Base-by-base conservation (phyloP, 2,329 filamentous ascomycete genomes). In the Fusarium mangiferae region DNA sequence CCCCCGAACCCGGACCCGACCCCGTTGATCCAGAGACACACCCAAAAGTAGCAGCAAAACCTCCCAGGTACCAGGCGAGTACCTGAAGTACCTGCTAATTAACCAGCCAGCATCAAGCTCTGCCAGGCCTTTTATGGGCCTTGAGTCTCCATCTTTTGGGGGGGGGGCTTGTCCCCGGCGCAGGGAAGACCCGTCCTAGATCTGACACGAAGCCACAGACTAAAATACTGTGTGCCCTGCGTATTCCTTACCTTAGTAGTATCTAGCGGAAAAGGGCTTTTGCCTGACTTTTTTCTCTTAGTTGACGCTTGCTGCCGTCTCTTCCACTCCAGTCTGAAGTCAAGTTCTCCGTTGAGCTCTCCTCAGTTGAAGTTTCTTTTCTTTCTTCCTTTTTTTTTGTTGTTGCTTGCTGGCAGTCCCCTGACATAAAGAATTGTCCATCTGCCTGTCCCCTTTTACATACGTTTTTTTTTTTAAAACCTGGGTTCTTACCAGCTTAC, bases 161-260 rank as follows among this genome's bases (percentile, higher is more conserved):
- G 72, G 62, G 59, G 72, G 62, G 59, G 59, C 68, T 70, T 76
- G 58, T 73, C 65, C 56, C 68, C 55, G 45, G 72, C 66, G 68
- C 75, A 78, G 75, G 75, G 75, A 75, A 76, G 74, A 72, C 73
- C 75, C 70, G 73, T 78, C 68, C 69, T 64, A 77, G 75, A 78
- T 78, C 77, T 78, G 77, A 78, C 77, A 78, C 77, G 77, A 73
- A 73, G 77, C 75, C 72, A 76, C 77, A 72, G 70, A 62, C 71
- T 74, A 74, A 74, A 67, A 62, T 74, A 68, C 72, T 73, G 72
- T 70, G 60, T 69, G 73, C 57, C 60, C 49, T 75, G 61, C 51
- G 68, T 54, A 59, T 69, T 58, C 61, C 39, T 14, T 57, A 24
- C 30, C 28, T 38, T 39, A 39, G 42, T 44, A 51, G 42, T 24